Evolutionary conservation across 2,329 filamentous ascomycete species (phyloP), one percentile per base, ranked within the genome.

Genomic region (Apiospora hydei): DNA sequence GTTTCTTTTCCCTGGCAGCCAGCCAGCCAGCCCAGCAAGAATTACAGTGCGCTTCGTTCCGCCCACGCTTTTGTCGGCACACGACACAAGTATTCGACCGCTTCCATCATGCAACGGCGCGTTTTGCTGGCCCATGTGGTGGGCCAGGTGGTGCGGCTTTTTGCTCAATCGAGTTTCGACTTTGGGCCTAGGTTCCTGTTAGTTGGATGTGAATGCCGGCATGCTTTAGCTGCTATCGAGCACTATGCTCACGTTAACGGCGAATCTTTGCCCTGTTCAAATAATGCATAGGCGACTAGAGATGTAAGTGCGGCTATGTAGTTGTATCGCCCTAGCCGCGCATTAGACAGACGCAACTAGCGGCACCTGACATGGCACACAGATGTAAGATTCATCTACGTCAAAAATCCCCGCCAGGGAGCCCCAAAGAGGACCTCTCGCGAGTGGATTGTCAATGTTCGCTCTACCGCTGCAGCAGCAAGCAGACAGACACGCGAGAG

Each of bases 101-200:
- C 47, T 71, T 73, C 69, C 69, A 71, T 70, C 72, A 73, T 72
- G 70, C 71, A 69, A 66, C 71, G 72, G 70, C 69, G 68, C 72
- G 44, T n/a, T 64, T 21, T 74, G 67, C 68, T 72, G 72, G 67
- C 70, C 57, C 64, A 67, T 51, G 57, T 67, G 69, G 72, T 75
- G 74, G 75, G 70, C 69, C 73, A 69, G 73, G 72, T 70, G 49
- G 67, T 75, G 77, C 75, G 76, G 77, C 74, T 75, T 79, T 80
- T 78, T 78, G 74, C 74, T 76, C 76, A 70, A 78, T 77, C 73
- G 74, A 75, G 73, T 71, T 74, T 47, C 26, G 30, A 24, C 46
- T 46, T 44, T 16, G 34, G 24, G 66, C 11, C 57, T 64, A 64
- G 8, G 34, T 38, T 38, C 34, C 5, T 38, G 34, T 64, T 64